Conservation (phyloP, 768 basidiomycete species). For the Boletus bicolor region DNA sequence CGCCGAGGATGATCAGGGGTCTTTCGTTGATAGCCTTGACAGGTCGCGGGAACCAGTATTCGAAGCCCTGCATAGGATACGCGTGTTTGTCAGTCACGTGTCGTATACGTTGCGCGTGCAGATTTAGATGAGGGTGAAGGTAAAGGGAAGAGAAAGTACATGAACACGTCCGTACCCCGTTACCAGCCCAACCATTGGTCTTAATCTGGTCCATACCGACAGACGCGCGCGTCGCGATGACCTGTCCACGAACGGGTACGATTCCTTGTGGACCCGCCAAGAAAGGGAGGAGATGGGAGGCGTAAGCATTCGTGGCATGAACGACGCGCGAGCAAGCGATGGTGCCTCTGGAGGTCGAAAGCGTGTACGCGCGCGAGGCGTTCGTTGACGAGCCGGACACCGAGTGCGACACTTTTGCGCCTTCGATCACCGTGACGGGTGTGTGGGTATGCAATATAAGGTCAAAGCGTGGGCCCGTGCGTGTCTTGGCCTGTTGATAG, state of each 20-base stretch:
- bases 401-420: not conserved
- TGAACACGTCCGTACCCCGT: conserved; percentile 23
- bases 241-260: conserved; percentile 72
- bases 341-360: conserved; percentile 61
- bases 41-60: conserved; percentile 85
- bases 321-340: conserved; percentile 63
- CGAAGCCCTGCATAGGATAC: conserved; percentile 39
- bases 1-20: conserved; percentile 73
- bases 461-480: conserved; percentile 30
- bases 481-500: conserved; percentile 42
- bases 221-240: conserved; percentile 45
- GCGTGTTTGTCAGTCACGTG: not conserved
- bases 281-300: conserved; percentile 71
- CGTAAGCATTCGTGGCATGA: conserved; percentile 87
- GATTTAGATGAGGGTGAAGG: not conserved
- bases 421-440: conserved; percentile 51
- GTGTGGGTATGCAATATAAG: conserved; percentile 71
- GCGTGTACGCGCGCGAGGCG: conserved; percentile 2
- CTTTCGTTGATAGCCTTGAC: conserved; percentile 27
- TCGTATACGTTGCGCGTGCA: not conserved
- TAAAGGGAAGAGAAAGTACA: not conserved
- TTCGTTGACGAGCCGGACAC: not conserved
- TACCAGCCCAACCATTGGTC: conserved; percentile 45
- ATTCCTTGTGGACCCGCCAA: conserved; percentile 52
- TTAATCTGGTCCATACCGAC: conserved; percentile 40